Base-by-base conservation (phyloP, 192 early-diverging fungal genomes). In the Pilobolus umbonatus region DNA sequence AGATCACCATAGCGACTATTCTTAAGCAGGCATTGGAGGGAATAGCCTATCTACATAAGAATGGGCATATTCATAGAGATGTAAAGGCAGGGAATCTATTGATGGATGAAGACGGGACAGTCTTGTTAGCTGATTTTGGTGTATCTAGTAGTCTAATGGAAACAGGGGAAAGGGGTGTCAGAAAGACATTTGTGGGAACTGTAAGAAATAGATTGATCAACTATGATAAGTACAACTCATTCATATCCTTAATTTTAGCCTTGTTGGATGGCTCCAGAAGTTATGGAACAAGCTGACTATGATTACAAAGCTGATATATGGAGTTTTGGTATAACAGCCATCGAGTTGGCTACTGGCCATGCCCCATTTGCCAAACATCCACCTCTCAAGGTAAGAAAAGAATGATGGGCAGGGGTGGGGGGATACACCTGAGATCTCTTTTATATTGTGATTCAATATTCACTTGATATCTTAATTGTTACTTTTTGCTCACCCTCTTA, bases 301-400 rank as follows among this genome's bases (percentile, higher is more conserved):
- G 86, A 92, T 62, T 91, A 83, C 67, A 91, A 91, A 59, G 92
- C 90, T 2, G 92, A 94, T 66, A 91, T 94, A 40, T 94, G 92
- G 92, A 85, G 82, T 51, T 93, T 94, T 77, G 92, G 92, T 26
- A 94, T 94, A 38, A 94, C 92, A 7, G 83, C 89, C 0, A 73
- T 94, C 30, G 92, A 94, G 62, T 68, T 94, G 12, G 89, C 92
- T 5, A 89, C 87, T 15, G 92, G 92, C 7, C 87, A 90, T 64
- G 90, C 92, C 4, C 92, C 92, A 10, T 91, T 89, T 65, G 90
- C 92, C n/a, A 92, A 92, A 61, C 91, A 78, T 50, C 86, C 92
- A n/a, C 90, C 92, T 5, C 64, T 94, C 47, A 94, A 94, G 79
- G 88, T 78, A 15, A 30, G 32, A 36, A n/a, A n/a, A n/a, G n/a